Base-by-base conservation (phyloP, 2,329 filamentous ascomycete genomes). In the Aureobasidium zeae region DNA sequence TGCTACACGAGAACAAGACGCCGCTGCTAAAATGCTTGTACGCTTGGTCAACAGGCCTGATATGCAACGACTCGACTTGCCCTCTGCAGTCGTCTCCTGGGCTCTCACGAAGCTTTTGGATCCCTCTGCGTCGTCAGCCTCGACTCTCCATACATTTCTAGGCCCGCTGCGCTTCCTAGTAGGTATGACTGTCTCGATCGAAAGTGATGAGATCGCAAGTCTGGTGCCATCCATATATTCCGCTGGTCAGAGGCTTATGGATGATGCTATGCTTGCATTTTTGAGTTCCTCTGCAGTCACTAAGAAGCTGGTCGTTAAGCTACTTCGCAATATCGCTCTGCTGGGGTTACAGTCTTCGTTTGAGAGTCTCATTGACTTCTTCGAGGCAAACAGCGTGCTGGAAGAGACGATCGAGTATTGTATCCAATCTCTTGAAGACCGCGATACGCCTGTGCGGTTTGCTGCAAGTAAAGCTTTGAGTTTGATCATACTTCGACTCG, bases 381-480 rank as follows among this genome's bases (percentile, higher is more conserved):
- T 60, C 2, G 64, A 71, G 41, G 49, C 58, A 2, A 63, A 59
- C 2, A 53, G 55, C 13, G 53, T 58, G 62, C 45, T 94, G 12
- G 89, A 96, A 63, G 80, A 81, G 21, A 76, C 83, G 4, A 86
- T 98, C 52, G 83, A 87, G 43, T 79, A 84, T 55, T 71, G 95
- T 3, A 72, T 98, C 2, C 81, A 86, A 48, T 73, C 75, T 10
- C 68, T 96, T 1, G 79, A 79, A 2, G 91, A 98, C 60, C 84
- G 85, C 48, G 88, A 96, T 55, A 95, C 88, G 0, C 86, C 87
- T 0, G 88, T 98, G 10, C 74, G 91, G 26, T 77, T 94, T 54
- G 83, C 89, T 22, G 86, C 89, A 15, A 94, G 87, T 61, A 98
- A 98, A 64, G 84, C 87, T 3, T 74, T 96, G 32, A 94, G 87